A percentile compares a stretch with the other conserved stretches of the same genome.
phyloP scores from a whole-genome alignment of 805 yeast species.

The Torulaspora microellipsoides region DNA sequence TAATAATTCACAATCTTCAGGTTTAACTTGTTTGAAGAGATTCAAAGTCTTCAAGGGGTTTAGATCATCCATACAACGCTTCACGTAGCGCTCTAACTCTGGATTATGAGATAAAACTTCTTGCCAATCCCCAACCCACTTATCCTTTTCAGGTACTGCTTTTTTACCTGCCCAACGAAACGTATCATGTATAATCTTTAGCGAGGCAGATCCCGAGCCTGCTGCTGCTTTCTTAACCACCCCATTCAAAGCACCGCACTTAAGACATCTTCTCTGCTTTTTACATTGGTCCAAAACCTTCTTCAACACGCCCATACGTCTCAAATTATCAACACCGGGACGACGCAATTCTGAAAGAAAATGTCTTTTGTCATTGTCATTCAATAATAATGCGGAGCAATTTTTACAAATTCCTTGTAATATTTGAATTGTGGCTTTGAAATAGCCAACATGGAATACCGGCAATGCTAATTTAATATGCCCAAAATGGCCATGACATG shows the following conservation, averaged over 20 bases:
- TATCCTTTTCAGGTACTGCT: constrained; percentile 72
- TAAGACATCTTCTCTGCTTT: constrained; percentile 85
- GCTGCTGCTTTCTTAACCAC: constrained; percentile 95
- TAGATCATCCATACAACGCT: constrained; percentile 86
- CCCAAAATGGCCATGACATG: constrained; percentile 99
- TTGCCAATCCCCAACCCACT: constrained; percentile 85
- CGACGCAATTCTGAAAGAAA: constrained; percentile 76
- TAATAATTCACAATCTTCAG: constrained; percentile 85
- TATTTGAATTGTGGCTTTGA: constrained; percentile 83
- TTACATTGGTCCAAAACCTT: constrained; percentile 87
- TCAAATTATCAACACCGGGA: constrained; percentile 84
- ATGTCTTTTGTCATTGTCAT: constrained; percentile 63
- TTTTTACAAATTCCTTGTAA: constrained; percentile 87
- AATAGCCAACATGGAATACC: constrained; percentile 95
- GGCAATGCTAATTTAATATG: constrained; percentile 90
- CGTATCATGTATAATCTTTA: constrained; percentile 92
- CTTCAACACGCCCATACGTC: constrained; percentile 86
- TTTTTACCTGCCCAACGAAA: constrained; percentile 95
- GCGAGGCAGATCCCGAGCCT: constrained; percentile 87
- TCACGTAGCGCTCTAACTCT: constrained; percentile 81
- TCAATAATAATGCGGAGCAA: constrained; percentile 74
- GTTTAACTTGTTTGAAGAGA: constrained; percentile 77
- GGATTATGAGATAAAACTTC: constrained; percentile 72
- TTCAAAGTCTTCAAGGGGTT: constrained; percentile 88
- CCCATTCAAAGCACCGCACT: constrained; percentile 88